Evolutionary conservation across 768 basidiomycete species (phyloP), one percentile per base, ranked within the genome.

Genomic region (Pulveroboletus sp.): DNA sequence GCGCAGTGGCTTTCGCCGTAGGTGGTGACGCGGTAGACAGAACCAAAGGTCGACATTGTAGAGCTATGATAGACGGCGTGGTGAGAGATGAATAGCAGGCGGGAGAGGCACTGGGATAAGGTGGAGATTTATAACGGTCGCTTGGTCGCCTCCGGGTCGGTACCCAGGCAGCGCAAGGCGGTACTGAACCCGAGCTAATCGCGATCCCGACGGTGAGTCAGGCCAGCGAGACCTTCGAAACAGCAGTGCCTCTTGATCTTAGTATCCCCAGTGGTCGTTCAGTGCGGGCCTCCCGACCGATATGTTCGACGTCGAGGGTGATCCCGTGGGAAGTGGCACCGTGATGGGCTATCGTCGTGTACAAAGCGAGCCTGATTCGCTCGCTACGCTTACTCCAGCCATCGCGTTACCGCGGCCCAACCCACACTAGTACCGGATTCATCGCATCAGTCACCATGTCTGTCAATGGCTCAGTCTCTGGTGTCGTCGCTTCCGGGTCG

Each of bases 1-100:
- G 89, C 82, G 66, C 96, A 97, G 68, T 99, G 96, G 56, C 89
- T 93, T 75, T 99, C 96, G 51, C 96, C 96, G 65, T 89, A 99
- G 56, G 96, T 99, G 46, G 94, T 94, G 26, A 99, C 96, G 41
- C 92, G 81, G 75, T 90, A 99, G 35, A 90, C 75, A 24, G 77
- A 81, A 21, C 96, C 96, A 70, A 88, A 99, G 47, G 93, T 89
- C 21, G 93, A 95, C 96, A 99, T 97, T 24, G 38, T 33, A n/a
- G 33, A 37, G 31, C 54, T 52, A 33, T 13, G 47, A 47, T 18
- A 28, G 40, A 45, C 33, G 15, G 36, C 50, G 44, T 53, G 47
- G 44, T 57, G 51, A 59, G 56, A 54, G 50, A 50, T 53, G 17
- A 42, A 49, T 21, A 39, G 44, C 27, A 24, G 26, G 43, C 26